These are phyloP conservation scores for Nosema granulosis DNA, from an alignment of 371 early-diverging fungal species.

Conservation along the genomic window DNA sequence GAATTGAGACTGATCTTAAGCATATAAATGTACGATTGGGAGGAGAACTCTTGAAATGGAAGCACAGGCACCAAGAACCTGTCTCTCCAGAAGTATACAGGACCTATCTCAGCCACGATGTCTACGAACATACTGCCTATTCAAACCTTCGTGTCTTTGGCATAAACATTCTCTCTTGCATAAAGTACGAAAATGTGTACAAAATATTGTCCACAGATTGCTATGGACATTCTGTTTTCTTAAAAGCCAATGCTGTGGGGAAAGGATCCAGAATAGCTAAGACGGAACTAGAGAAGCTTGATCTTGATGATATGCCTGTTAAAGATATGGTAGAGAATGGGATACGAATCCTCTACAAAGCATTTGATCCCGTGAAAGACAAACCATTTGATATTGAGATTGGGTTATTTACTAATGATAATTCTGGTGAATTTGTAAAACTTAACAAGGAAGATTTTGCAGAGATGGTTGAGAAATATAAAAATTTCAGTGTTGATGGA, in stretches of 20 bases:
- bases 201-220: conserved; percentile 55
- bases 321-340: conserved; percentile 59
- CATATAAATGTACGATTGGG: conserved; percentile 32
- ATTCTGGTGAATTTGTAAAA: conserved; percentile 43
- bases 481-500: conserved; percentile 57
- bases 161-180: conserved; percentile 57
- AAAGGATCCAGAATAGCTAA: conserved; percentile 61
- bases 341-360: conserved; percentile 59
- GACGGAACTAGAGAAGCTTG: conserved; percentile 67
- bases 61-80: conserved; percentile 20
- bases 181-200: conserved; percentile 39
- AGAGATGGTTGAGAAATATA: conserved; percentile 54
- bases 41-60: conserved; percentile 23
- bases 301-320: conserved; percentile 47
- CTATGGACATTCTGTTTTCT: conserved; percentile 50
- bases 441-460: conserved; percentile 32
- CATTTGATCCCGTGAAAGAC: conserved; percentile 64
- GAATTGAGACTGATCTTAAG: conserved; percentile 76
- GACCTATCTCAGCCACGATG: conserved; percentile 24
- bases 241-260: conserved; percentile 61
- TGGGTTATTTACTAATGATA: conserved; percentile 27
- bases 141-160: conserved; percentile 60
- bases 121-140: conserved; percentile 56
- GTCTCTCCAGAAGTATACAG: conserved; percentile 37
- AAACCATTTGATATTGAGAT: conserved; percentile 65